Conservation (phyloP, 352 stramenopile species). For the Phytophthora brassicae region DNA sequence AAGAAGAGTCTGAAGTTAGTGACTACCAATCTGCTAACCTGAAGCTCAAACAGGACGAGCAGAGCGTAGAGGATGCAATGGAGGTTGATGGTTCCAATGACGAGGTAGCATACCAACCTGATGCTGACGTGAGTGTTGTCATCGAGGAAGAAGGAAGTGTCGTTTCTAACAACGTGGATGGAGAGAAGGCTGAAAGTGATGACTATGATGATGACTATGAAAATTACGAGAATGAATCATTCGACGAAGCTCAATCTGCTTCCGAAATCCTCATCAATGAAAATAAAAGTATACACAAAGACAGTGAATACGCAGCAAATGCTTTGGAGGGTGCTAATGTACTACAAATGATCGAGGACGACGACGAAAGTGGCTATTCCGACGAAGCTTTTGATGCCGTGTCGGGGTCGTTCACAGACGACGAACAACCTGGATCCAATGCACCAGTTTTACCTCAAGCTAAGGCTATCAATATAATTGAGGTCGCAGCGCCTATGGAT, state of each 20-base stretch:
- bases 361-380: slow-evolving; percentile 31
- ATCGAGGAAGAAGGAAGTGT: slow-evolving; percentile 15
- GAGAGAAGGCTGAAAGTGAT: neutral
- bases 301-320: neutral
- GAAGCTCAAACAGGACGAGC: slow-evolving; percentile 1
- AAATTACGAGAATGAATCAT: slow-evolving; percentile 53
- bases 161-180: neutral
- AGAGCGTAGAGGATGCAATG: neutral
- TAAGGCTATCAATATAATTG: no score
- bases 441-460: no score
- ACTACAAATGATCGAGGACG: neutral
- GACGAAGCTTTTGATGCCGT: slow-evolving; percentile 46
- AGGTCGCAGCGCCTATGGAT: no score
- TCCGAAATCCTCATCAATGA: slow-evolving; percentile 6
- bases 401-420: no score
- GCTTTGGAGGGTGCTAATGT: neutral
- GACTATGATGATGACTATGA: slow-evolving; percentile 27
- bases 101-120: slow-evolving; percentile 13
- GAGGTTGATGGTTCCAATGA: slow-evolving; percentile 4
- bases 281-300: neutral
- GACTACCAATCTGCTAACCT: slow-evolving; percentile 19
- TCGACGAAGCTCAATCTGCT: slow-evolving; percentile 35
- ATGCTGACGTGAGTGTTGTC: slow-evolving; percentile 4
- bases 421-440: no score
- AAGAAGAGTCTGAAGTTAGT: slow-evolving; percentile 1